Evolutionary conservation across 2,329 filamentous ascomycete genomes (phyloP).

Genomic region (Ramularia endophylla): DNA sequence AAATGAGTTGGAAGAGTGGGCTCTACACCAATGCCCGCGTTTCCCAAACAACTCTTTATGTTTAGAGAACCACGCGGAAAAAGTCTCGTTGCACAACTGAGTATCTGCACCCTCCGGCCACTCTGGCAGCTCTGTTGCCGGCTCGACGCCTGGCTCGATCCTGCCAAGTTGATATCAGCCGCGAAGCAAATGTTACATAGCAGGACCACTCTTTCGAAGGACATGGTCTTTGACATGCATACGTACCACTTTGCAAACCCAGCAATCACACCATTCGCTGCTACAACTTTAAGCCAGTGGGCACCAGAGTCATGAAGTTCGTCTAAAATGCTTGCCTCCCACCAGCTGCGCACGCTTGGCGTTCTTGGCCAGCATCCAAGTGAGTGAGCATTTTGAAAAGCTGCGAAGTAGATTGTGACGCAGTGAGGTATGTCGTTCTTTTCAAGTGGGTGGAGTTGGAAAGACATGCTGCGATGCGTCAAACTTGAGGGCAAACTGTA

Average conservation of each 20-base stretch:
- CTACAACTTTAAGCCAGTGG: constrained; percentile 23
- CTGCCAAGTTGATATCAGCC: too few relatives aligned
- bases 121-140: constrained; percentile 16
- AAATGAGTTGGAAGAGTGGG: too few relatives aligned
- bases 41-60: constrained; percentile 22
- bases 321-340: constrained; percentile 20
- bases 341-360: constrained; percentile 20
- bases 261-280: constrained; percentile 12
- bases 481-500: too few relatives aligned
- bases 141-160: constrained; percentile 10
- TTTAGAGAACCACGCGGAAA: constrained; percentile 22
- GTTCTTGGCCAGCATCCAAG: constrained; percentile 25
- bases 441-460: constrained; percentile 17
- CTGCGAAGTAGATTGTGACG: constrained; percentile 23
- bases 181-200: too few relatives aligned
- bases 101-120: constrained; percentile 24
- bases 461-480: too few relatives aligned
- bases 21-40: constrained; percentile 26
- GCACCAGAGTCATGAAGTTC: constrained; percentile 20
- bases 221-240: too few relatives aligned
- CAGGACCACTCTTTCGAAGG: too few relatives aligned
- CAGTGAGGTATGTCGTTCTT: constrained; percentile 15
- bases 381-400: constrained; percentile 27
- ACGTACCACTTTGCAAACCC: constrained; percentile 24
- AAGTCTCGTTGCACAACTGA: constrained; percentile 22